A percentile compares a stretch with the other conserved stretches of the same genome.
phyloP scores from a whole-genome alignment of 2,329 filamentous ascomycete species.

The Nannizzia gypsea region DNA sequence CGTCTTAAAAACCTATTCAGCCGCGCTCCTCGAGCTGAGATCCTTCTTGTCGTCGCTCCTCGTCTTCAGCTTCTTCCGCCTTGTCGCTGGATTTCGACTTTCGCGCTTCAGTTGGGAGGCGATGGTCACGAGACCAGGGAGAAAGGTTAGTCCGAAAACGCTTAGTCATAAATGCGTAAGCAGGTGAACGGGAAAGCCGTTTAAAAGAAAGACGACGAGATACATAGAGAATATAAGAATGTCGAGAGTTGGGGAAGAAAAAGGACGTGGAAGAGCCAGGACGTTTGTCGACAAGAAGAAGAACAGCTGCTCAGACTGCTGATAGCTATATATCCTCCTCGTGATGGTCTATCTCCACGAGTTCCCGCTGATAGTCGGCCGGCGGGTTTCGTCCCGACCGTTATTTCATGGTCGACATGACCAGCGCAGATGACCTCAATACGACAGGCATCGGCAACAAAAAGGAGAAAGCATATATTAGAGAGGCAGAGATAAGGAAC shows the following conservation, averaged over 20 bases:
- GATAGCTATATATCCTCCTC: not conserved
- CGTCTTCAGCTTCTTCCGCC: not conserved
- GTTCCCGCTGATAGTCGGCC: not conserved
- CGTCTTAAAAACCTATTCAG: not conserved
- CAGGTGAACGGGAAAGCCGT: not conserved
- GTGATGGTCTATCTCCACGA: not conserved
- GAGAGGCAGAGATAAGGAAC: not conserved
- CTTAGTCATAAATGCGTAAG: not conserved
- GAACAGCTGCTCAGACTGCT: not conserved
- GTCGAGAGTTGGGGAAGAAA: not conserved
- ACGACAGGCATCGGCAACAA: not conserved
- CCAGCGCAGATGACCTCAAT: not conserved
- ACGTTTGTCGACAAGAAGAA: not conserved
- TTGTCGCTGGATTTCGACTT: not conserved
- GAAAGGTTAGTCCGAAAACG: not conserved
- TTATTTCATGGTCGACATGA: not conserved
- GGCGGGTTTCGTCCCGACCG: not conserved
- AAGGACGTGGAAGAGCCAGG: not conserved
- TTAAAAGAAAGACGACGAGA: not conserved
- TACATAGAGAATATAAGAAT: not conserved
- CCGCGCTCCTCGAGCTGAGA: slow-evolving; percentile 1
- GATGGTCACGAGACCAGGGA: not conserved
- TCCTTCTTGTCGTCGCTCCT: not conserved
- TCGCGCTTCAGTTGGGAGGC: not conserved
- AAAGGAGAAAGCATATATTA: not conserved